Evolutionary conservation across 371 early-diverging fungal species (phyloP), one percentile per base, ranked within the genome.

Genomic region (Zancudomyces culisetae): DNA sequence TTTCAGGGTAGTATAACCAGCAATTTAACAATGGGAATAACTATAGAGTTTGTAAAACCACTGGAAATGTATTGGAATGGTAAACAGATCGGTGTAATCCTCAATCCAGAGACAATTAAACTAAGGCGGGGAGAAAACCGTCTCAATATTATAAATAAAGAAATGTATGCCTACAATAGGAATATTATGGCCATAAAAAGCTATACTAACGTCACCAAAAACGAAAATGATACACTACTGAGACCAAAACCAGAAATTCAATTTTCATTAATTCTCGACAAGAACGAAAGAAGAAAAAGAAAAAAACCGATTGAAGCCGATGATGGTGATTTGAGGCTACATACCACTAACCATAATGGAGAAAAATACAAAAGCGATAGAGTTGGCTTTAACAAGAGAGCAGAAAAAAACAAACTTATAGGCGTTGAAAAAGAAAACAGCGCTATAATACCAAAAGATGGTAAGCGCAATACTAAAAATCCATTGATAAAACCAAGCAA

Each of bases 1-100:
- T 49, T 49, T 23, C 22, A 39, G 39, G 50, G 50, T 22, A 49
- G 22, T 3, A 28, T 49, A 27, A 27, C 27, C 2, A 29, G 15
- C 13, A 49, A 49, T 6, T 2, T 23, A 20, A 22, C 39, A 29
- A 19, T 30, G 20, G 26, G 6, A 22, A 27, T 49, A 8, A 29
- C 22, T 2, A n/a, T 49, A 19, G 21, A 30, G 23, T 28, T 49
- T 30, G 15, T 30, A 4, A 20, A 49, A 18, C 50, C 50, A 8
- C 28, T 49, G 10, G 23, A n/a, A 4, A 49, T 49, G 10, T 49
- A 49, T 21, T 49, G 50, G 50, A 35, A 49, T 27, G 50, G 28
- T 2, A 13, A 27, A 10, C 30, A 27, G 19, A 49, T 49, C 22
- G 50, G 50, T 29, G 39, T 35, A 28, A 12, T 49, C 8, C 8